Conservation (phyloP, 2,329 filamentous ascomycete species). For the Penicillium sp. region DNA sequence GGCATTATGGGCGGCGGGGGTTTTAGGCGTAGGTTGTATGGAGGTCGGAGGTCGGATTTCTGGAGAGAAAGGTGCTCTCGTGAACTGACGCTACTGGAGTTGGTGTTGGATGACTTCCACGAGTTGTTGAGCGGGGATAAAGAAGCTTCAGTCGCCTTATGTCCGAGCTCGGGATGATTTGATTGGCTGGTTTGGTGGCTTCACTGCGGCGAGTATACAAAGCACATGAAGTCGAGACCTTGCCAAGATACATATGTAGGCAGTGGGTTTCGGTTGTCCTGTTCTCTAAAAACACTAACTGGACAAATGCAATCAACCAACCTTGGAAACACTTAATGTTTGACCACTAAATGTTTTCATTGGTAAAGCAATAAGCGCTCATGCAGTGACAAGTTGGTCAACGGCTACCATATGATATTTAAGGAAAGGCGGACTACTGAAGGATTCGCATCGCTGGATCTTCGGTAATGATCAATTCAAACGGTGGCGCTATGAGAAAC, state of each 20-base stretch:
- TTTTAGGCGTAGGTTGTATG: background rate
- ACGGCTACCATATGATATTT: no score
- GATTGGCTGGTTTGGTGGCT: background rate
- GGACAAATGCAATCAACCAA: no score
- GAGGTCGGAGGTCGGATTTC: background rate
- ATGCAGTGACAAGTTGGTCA: no score
- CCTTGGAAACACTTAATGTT: no score
- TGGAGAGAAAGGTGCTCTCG: no score
- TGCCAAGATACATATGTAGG: no score
- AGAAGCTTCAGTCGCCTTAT: slow-evolving; percentile 11
- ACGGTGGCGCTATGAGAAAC: slow-evolving; percentile 8
- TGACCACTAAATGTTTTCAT: no score
- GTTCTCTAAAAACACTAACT: no score
- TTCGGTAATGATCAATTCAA: slow-evolving; percentile 17
- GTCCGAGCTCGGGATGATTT: slow-evolving; percentile 1
- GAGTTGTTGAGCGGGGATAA: slow-evolving; percentile 10
- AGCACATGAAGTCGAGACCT: no score
- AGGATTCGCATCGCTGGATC: slow-evolving; percentile 19
- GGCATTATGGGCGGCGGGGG: slow-evolving; percentile 5
- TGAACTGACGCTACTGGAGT: background rate
- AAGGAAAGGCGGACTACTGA: slow-evolving; percentile 14
- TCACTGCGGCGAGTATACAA: no score
- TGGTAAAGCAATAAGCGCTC: no score
- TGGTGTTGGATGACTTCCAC: background rate
- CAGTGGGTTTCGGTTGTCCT: no score